Base-by-base conservation (phyloP, 768 basidiomycete species). In the Xerocomellus amylosporus region DNA sequence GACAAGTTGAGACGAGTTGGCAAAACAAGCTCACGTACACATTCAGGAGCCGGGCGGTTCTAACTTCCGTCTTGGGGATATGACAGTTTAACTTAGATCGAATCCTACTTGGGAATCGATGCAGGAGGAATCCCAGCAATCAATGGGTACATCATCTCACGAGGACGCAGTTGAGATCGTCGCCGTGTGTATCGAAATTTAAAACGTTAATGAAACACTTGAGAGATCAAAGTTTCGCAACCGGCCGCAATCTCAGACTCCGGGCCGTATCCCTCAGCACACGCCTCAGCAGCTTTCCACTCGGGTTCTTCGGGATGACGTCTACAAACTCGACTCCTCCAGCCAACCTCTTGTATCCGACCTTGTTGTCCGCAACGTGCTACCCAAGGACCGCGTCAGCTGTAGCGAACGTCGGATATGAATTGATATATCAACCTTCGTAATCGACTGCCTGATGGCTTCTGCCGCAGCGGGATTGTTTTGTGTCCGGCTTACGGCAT, bases 311-410 rank as follows among this genome's bases (percentile, higher is more conserved):
- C 3, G 86, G 87, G 38, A 88, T 79, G 2, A 64, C 69, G 41
- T 85, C 79, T 24, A 85, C 75, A 53, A 87, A 82, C 57, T 83
- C 80, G 5, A 88, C 75, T 9, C 85, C 86, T 8, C 83, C 85
- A 5, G 76, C 71, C 2, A 88, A 65, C 59, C 75, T 77, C 67
- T 88, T 88, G 66, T 87, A 87, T 40, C 73, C 70, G 6, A 78
- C 74, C 61, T 86, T 87, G 20, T 73, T 69, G 54, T 83, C 82
- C 8, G 80, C 74, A 28, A 87, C 82, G 56, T 83, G 75, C 84
- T 85, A 39, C n/a, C 4, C 15, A 46, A n/a, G 20, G 34, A 5
- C 4, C 22, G 17, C 20, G 30, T 45, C 49, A 54, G 48, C 26
- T 14, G 5, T 2, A 30, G 19, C 4, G 6, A 33, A 13, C 8